Percentiles rank a stretch among this genome's conserved stretches.
phyloP scores from a whole-genome alignment of 1,139 yeast species.

The Zhuliangozyma parablackwelliae region DNA sequence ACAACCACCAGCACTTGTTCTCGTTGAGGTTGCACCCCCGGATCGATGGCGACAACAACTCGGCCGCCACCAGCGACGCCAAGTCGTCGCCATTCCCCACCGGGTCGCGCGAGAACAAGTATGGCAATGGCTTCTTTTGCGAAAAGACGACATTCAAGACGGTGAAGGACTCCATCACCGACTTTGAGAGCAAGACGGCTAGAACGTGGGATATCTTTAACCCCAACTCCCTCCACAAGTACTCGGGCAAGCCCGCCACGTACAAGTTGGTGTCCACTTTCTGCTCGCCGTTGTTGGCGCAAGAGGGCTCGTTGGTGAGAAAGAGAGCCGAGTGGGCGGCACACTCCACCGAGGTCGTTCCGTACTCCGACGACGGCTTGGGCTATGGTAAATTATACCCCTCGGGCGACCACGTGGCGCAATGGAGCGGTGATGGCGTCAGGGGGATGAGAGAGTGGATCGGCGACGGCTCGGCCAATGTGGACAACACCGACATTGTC shows the following conservation, averaged over 20 bases:
- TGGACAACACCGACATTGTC: slow-evolving; percentile 67
- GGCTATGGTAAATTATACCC: slow-evolving; percentile 65
- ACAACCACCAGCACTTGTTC: slow-evolving; percentile 81
- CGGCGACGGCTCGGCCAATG: slow-evolving; percentile 57
- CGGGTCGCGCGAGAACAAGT: slow-evolving; percentile 64
- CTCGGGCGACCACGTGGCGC: slow-evolving; percentile 77
- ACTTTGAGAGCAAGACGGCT: slow-evolving; percentile 56
- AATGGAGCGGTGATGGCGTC: slow-evolving; percentile 71
- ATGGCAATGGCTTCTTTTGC: slow-evolving; percentile 70
- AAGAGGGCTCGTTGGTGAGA: slow-evolving; percentile 68
- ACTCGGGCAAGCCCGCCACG: slow-evolving; percentile 71
- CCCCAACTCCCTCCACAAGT: slow-evolving; percentile 60
- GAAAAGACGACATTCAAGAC: slow-evolving; percentile 63
- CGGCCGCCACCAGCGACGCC: slow-evolving; percentile 69
- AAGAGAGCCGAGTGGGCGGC: slow-evolving; percentile 84
- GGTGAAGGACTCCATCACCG: slow-evolving; percentile 61
- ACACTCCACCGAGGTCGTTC: slow-evolving; percentile 62
- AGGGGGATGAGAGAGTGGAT: slow-evolving; percentile 72
- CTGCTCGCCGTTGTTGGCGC: slow-evolving; percentile 68
- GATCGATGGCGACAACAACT: slow-evolving; percentile 74
- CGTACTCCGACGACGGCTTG: slow-evolving; percentile 51
- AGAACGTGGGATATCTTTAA: slow-evolving; percentile 80
- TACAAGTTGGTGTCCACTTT: slow-evolving; percentile 77
- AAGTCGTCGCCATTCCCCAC: slow-evolving; percentile 53
- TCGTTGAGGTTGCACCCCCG: slow-evolving; percentile 77